Evolutionary conservation across 768 basidiomycete species (phyloP).

Genomic region (Termitomyces sp.): DNA sequence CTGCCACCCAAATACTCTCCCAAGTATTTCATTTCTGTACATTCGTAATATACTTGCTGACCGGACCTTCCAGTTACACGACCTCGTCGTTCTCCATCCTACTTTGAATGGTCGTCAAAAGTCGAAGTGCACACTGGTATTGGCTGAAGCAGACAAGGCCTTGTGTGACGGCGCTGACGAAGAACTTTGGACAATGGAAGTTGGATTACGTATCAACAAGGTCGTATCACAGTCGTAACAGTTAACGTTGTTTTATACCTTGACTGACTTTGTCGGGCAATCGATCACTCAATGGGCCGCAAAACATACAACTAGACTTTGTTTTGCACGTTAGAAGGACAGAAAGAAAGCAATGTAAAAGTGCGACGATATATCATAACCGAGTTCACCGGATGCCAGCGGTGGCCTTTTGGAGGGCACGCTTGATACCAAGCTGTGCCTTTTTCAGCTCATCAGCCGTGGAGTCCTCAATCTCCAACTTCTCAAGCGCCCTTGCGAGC

Average conservation of each 20-base stretch:
- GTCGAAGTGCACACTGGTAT: conserved; percentile 68
- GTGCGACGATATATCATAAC: conserved; percentile 14
- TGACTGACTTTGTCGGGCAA: background rate
- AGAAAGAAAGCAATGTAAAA: conserved; percentile 18
- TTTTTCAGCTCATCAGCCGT: conserved; percentile 93
- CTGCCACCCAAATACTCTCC: conserved; percentile 79
- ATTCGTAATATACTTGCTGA: background rate
- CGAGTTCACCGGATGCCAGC: conserved; percentile 72
- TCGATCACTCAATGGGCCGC: background rate
- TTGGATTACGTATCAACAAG: conserved; percentile 75
- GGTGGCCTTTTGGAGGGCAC: conserved; percentile 96
- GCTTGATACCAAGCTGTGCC: conserved; percentile 91
- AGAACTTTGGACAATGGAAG: conserved; percentile 90
- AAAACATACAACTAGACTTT: conserved; percentile 7
- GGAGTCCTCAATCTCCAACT: conserved; percentile 96
- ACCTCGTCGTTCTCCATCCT: conserved; percentile 79
- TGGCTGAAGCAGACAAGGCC: conserved; percentile 95
- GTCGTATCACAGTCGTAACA: conserved; percentile 31
- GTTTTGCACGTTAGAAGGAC: conserved; percentile 11
- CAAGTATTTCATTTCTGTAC: conserved; percentile 54
- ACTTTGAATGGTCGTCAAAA: conserved; percentile 78
- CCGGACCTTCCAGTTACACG: conserved; percentile 65
- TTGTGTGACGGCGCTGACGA: conserved; percentile 96
- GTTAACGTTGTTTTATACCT: background rate
- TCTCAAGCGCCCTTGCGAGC: conserved; percentile 96